Base-by-base conservation (phyloP, 805 yeast genomes). In the Myxozyma mucilagina region DNA sequence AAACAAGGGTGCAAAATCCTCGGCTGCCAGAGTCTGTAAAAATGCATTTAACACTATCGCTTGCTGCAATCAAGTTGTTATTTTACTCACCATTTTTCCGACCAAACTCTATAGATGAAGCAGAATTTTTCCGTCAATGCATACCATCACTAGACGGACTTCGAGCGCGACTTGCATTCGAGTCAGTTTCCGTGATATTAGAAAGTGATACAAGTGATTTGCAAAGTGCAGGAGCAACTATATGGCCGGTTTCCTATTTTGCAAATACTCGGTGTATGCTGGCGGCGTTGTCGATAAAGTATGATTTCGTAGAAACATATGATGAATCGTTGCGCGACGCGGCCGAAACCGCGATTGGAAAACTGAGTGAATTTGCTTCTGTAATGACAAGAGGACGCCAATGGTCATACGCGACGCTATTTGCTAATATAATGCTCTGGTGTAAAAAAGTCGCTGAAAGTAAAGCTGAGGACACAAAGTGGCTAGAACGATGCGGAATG, bases 11-110 rank as follows among this genome's bases (percentile, higher is more conserved):
- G 4, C 35, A 29, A 31, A 50, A 57, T 35, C 47, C 47, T n/a
- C 44, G 47, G 18, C 45, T 57, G 35, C 45, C 56, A n/a, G 29
- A 14, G 24, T 34, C 52, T 16, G 51, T 56, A 38, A 49, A 47
- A 51, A 18, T 51, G 10, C 60, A 57, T 34, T 31, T 57, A 39
- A 43, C 53, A 5, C 5, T 57, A 8, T 32, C 49, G 35, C 16
- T 42, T 20, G 55, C 53, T n/a, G 38, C 60, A 9, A 51, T 57
- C 47, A 57, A 57, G 39, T 29, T 57, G 31, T 9, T 57, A 11
- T 57, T 57, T 44, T 57, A 57, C 36, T 16, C 47, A 9, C 60
- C 60, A 1, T 57, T 57, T 39, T 57, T 57, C 32, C 55, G 60
- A 9, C 60, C 60, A 36, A 47, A 29, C 8, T 49, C 53, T n/a